Evolutionary conservation across 73 alveolate genomes (phyloP).

Genomic region (Uronychia binucleata): DNA sequence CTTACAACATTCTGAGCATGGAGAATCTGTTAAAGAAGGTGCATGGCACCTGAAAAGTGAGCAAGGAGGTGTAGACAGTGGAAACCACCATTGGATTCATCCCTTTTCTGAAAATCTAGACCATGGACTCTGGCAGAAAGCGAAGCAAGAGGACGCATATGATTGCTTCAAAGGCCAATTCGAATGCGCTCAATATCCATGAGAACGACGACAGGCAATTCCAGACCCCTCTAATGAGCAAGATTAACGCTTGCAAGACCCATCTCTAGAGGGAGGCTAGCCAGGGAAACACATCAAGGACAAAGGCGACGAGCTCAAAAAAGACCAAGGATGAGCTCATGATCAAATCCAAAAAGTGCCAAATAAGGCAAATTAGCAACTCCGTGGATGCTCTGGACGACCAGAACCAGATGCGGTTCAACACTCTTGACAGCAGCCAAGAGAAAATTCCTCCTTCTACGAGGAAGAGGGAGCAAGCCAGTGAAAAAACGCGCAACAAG

Average conservation of each 20-base stretch:
- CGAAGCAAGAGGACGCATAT: background rate
- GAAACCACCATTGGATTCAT: background rate
- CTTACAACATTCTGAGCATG: slow-evolving; percentile 15
- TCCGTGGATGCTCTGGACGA: background rate
- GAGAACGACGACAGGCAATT: background rate
- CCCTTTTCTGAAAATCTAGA: background rate
- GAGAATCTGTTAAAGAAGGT: slow-evolving; percentile 9
- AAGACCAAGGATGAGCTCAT: background rate
- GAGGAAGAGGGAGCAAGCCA: background rate
- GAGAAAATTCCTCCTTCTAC: too few species aligned
- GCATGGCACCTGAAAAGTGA: background rate
- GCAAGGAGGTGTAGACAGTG: background rate
- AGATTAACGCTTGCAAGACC: background rate
- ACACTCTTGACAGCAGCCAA: background rate
- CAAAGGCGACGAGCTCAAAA: background rate
- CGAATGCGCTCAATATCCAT: background rate
- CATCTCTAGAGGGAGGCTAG: background rate
- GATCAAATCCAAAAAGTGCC: background rate
- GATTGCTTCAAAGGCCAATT: background rate
- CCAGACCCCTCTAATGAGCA: background rate
- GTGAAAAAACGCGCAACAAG: too few species aligned
- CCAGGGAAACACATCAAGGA: background rate
- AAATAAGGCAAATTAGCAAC: background rate
- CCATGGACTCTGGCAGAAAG: background rate
- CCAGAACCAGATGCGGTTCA: background rate